These are phyloP conservation scores for Lycium barbarum DNA, from an alignment of 257 asterid species.

Conservation along the genomic window DNA sequence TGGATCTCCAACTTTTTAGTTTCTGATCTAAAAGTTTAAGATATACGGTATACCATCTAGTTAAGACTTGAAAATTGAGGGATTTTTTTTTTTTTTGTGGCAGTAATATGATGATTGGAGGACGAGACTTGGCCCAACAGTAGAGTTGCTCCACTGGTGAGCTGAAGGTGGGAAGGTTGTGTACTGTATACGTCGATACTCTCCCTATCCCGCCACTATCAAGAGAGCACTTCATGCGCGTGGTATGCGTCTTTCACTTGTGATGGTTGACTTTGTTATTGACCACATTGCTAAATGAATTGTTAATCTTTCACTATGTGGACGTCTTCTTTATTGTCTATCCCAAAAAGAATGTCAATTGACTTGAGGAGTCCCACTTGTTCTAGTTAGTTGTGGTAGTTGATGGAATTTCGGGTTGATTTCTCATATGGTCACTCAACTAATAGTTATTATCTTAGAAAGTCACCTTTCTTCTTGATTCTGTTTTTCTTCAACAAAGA, in stretches of 20 bases:
- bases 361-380: neutral
- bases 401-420: neutral
- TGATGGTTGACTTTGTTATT: neutral
- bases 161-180: neutral
- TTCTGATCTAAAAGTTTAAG: slow-evolving; percentile 8
- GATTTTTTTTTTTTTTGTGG: neutral
- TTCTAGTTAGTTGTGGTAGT: slow-evolving; percentile 6
- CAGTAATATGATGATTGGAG: slow-evolving; percentile 1
- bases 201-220: neutral
- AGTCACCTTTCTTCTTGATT: no score
- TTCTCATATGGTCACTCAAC: no score
- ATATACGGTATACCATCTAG: neutral
- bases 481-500: no score
- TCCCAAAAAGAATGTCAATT: neutral
- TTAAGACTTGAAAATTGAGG: neutral
- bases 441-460: no score
- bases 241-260: neutral
- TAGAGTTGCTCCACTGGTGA: neutral
- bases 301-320: neutral
- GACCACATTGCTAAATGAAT: neutral
- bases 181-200: neutral
- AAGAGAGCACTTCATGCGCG: neutral
- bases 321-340: neutral
- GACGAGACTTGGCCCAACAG: neutral
- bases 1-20: slow-evolving; percentile 26